Evolutionary conservation across 2,329 filamentous ascomycete genomes (phyloP).

Genomic region (Capronia coronata): DNA sequence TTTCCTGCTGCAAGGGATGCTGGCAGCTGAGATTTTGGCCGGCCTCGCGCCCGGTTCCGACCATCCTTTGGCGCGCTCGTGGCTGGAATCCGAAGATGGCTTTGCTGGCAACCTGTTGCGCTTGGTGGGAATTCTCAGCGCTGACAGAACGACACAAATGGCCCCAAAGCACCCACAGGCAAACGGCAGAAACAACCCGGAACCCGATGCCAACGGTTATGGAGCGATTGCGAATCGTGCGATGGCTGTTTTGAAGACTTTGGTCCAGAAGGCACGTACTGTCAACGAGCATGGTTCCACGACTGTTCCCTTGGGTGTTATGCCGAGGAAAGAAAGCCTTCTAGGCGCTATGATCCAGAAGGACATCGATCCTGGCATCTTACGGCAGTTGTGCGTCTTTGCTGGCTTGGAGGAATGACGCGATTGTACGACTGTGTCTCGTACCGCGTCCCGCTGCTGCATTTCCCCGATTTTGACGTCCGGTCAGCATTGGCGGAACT

Average conservation of each 20-base stretch:
- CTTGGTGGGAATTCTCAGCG: conserved; percentile 65
- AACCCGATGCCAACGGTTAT: conserved; percentile 39
- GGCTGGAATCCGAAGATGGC: conserved; percentile 77
- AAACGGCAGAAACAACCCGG: conserved; percentile 34
- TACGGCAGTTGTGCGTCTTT: conserved; percentile 63
- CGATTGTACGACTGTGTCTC: not conserved
- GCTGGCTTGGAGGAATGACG: conserved; percentile 45
- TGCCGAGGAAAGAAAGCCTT: conserved; percentile 62
- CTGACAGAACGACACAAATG: conserved; percentile 39
- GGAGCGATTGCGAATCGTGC: conserved; percentile 59
- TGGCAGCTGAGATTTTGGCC: conserved; percentile 82
- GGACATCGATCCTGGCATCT: conserved; percentile 55
- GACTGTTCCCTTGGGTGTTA: conserved; percentile 52
- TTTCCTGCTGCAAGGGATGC: conserved; percentile 81
- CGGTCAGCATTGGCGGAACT: not conserved
- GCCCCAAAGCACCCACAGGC: conserved; percentile 36
- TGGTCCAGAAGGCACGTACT: conserved; percentile 60
- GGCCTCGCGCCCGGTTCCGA: conserved; percentile 67
- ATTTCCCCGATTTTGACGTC: not conserved
- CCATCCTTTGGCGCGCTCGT: conserved; percentile 63
- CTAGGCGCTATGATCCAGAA: conserved; percentile 62
- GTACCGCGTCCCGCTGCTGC: not conserved
- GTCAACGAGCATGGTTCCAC: conserved; percentile 47
- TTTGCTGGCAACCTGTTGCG: conserved; percentile 74
- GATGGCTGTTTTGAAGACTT: conserved; percentile 59